Evolutionary conservation across 2,329 filamentous ascomycete genomes (phyloP).

Genomic region (Albifimbria verrucaria): DNA sequence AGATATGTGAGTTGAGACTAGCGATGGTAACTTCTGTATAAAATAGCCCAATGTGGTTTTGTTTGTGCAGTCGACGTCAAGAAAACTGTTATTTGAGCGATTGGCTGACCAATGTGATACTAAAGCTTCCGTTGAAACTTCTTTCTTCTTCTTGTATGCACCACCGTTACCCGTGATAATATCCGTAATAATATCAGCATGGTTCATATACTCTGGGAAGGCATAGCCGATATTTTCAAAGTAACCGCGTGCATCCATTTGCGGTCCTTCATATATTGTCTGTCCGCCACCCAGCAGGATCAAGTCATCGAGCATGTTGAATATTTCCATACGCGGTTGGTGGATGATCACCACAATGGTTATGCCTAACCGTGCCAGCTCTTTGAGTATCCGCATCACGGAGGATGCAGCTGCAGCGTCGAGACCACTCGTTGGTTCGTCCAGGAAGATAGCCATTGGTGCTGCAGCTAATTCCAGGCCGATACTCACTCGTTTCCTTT

Average conservation of each 20-base stretch:
- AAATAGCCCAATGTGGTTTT: too few relatives aligned
- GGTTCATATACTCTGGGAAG: slow-evolving; percentile 48
- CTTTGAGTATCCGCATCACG: slow-evolving; percentile 52
- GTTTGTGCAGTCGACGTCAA: too few relatives aligned
- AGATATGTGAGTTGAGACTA: too few relatives aligned
- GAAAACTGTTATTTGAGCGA: too few relatives aligned
- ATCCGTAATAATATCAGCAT: slow-evolving; percentile 57
- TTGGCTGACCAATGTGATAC: slow-evolving; percentile 43
- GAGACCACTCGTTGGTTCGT: slow-evolving; percentile 51
- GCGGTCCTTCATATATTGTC: slow-evolving; percentile 51
- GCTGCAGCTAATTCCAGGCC: slow-evolving; percentile 56
- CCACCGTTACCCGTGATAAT: slow-evolving; percentile 57
- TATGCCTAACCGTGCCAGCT: slow-evolving; percentile 51
- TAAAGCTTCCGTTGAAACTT: slow-evolving; percentile 44
- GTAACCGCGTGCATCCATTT: slow-evolving; percentile 39
- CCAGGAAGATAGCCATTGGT: slow-evolving; percentile 52
- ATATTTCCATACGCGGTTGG: slow-evolving; percentile 57
- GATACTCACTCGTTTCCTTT: slow-evolving; percentile 57
- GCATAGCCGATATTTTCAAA: slow-evolving; percentile 51
- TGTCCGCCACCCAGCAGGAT: slow-evolving; percentile 53
- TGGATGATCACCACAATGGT: slow-evolving; percentile 59
- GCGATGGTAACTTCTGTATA: too few relatives aligned
- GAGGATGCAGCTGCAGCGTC: slow-evolving; percentile 54
- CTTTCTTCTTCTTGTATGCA: slow-evolving; percentile 43
- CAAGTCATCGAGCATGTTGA: slow-evolving; percentile 53